Conservation (phyloP, 164 flowering plant species). For the grape (Vitis vinifera) region DNA sequence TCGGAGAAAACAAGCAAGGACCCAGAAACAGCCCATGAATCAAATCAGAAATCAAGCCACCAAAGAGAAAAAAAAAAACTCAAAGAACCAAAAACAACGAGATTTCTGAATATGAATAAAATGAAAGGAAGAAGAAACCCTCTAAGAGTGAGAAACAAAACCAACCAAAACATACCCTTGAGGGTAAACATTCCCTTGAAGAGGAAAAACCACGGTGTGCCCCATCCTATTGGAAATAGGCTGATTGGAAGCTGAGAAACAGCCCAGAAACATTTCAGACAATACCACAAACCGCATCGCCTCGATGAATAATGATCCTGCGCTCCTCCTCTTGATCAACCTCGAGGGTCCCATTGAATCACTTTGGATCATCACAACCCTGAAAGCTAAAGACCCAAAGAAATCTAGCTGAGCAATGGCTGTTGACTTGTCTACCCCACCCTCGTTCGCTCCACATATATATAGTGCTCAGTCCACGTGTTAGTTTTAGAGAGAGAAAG, state of each 20-base stretch:
- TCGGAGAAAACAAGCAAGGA: neutral
- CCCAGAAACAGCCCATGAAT: too few relatives aligned
- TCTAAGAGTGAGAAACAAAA: neutral
- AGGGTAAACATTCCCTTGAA: conserved; percentile 72
- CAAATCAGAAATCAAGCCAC: neutral
- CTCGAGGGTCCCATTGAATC: too few relatives aligned
- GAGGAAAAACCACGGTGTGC: conserved; percentile 43
- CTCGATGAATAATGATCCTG: neutral
- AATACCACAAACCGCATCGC: conserved; percentile 9
- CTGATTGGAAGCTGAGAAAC: conserved; percentile 24
- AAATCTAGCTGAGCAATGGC: too few relatives aligned
- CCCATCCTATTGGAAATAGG: conserved; percentile 10
- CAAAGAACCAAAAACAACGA: neutral
- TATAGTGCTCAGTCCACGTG: too few relatives aligned
- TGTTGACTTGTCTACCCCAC: too few relatives aligned
- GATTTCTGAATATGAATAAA: conserved; percentile 3
- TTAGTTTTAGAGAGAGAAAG: too few relatives aligned
- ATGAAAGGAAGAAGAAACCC: neutral
- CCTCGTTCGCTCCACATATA: too few relatives aligned
- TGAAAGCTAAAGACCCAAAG: too few relatives aligned
- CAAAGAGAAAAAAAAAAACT: neutral
- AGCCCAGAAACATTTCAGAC: conserved; percentile 12
- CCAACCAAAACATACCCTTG: conserved; percentile 42
- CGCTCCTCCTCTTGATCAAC: too few relatives aligned
- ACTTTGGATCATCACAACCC: too few relatives aligned